Evolutionary conservation across 192 early-diverging fungal genomes (phyloP), one percentile per base, ranked within the genome.

Genomic region (Coemansia sp.): DNA sequence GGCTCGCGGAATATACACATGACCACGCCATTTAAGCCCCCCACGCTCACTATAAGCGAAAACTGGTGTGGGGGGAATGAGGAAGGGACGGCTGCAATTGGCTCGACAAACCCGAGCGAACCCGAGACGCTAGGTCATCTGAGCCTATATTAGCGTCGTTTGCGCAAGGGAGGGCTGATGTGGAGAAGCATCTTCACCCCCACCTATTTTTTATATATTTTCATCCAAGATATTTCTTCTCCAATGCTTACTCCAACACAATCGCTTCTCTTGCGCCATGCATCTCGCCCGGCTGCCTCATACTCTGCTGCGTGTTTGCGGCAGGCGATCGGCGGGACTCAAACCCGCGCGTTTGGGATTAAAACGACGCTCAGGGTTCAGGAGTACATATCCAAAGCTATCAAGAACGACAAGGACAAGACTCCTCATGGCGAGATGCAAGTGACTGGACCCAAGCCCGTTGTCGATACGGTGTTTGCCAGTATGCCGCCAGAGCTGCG

Each of bases 361-460:
- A 84, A 84, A 57, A 84, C 81, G 11, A 84, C 81, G 27, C 73
- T 84, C 34, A 62, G 47, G 13, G 81, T 78, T 15, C 81, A 84
- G 33, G 81, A 84, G 65, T 77, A 73, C 43, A 72, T 84, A 20
- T 52, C 81, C 29, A 78, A 71, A 36, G 49, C 68, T 31, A 66
- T 78, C 49, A 72, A 76, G 42, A 18, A 33, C 5, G 72, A 67
- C 64, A 72, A 65, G 11, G 31, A 41, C 18, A 65, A 63, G 24
- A 16, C 66, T 18, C 24, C 49, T 5, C 24, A 63, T 5, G 24
- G 38, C 20, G 76, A 78, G 1, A 71, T 69, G 73, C 70, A 72
- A 34, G 24, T 66, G 3, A 78, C 38, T 15, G 76, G 70, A 2
- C 81, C 76, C 8, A 66, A 64, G 33, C 81, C 76, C 4, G 40